Evolutionary conservation across 179 eudicot species (phyloP).

Genomic region (Patellifolia procumbens): DNA sequence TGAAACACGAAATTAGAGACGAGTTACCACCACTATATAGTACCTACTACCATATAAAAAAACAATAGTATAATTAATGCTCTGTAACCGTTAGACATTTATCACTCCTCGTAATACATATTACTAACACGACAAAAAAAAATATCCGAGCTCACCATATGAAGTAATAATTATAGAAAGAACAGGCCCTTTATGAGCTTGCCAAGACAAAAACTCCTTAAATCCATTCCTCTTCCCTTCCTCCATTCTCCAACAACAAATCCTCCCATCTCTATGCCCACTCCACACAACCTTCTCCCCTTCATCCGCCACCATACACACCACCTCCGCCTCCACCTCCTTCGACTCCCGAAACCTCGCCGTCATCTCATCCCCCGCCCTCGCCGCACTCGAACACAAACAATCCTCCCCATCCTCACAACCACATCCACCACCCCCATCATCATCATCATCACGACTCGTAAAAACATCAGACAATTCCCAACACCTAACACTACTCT

Average conservation of each 20-base stretch:
- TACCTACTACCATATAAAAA: too few species aligned
- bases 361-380: slow-evolving; percentile 59
- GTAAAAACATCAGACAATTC: slow-evolving; percentile 48
- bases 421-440: slow-evolving; percentile 29
- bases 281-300: slow-evolving; percentile 75
- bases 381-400: slow-evolving; percentile 22
- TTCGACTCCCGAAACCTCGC: slow-evolving; percentile 50
- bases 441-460: slow-evolving; percentile 16
- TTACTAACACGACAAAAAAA: background rate
- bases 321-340: slow-evolving; percentile 39
- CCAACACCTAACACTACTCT: slow-evolving; percentile 70
- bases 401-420: slow-evolving; percentile 15
- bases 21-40: too few species aligned
- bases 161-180: slow-evolving; percentile 62
- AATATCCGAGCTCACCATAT: slow-evolving; percentile 51
- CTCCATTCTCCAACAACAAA: slow-evolving; percentile 78
- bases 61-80: too few species aligned
- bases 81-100: too few species aligned
- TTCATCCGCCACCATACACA: slow-evolving; percentile 61
- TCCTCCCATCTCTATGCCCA: slow-evolving; percentile 81
- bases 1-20: too few species aligned
- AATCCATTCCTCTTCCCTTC: slow-evolving; percentile 38
- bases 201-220: slow-evolving; percentile 73
- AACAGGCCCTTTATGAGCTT: slow-evolving; percentile 79
- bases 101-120: background rate